Evolutionary conservation across 306 rosid species (phyloP), one percentile per base, ranked within the genome.

Genomic region (Trifolium repens): DNA sequence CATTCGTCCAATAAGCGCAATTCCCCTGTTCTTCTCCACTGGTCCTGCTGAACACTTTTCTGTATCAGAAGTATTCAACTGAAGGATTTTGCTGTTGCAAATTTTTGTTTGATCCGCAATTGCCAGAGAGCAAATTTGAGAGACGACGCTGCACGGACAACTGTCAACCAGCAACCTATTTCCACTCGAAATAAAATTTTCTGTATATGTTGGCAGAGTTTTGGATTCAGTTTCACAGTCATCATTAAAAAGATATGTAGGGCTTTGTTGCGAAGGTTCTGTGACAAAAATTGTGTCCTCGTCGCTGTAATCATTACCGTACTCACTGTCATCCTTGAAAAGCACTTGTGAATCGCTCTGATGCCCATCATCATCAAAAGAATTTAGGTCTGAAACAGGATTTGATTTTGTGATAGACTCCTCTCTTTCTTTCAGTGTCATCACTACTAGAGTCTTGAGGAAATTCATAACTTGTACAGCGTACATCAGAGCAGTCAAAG

Each of bases 401-500:
- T 84, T 81, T 1, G 89, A 78, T 61, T 92, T 93, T 60, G 81
- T 77, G 49, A 88, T 65, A 16, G 89, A 90, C 71, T 90, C 99
- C 71, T 89, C 94, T 79, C 99, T 82, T 72, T 90, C 92, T 82
- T 77, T 87, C 6, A 90, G 82, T 66, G 96, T 88, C 92, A 79
- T 89, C 47, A 73, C 84, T 2, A 94, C 87, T 64, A 94, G 98
- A 55, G 91, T 94, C 82, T 89, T 94, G 81, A 94, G 98, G 64
- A 94, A 90, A 82, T 94, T 94, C 99, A 94, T 94, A 84, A 94
- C 99, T 80, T 90, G 97, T 61, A 94, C 97, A 0, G 98, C 99
- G 79, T 92, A 88, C 97, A 92, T 92, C 90, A 94, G 80, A 60
- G 99, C 99, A 50, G 97, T 94, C 92, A 94, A 90, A 77, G 99